Percentiles rank a stretch among this genome's conserved stretches.
Conservation (phyloP, 1,284 basidiomycete species). For the Rhodotorula sp. region DNA sequence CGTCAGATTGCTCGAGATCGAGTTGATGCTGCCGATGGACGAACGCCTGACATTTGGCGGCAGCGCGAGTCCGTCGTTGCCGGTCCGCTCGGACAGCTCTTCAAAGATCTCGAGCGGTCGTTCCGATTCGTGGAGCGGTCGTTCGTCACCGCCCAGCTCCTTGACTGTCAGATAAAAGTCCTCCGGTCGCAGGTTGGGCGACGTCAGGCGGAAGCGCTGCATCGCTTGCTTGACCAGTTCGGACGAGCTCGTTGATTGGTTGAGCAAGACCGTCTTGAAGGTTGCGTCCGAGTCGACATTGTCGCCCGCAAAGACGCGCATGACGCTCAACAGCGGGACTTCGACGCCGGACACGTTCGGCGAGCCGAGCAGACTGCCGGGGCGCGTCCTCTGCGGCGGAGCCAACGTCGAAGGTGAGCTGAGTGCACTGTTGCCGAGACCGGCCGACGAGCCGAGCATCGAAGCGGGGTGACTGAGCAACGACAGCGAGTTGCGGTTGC, state of each 20-base stretch:
- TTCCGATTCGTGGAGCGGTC: constrained; percentile 66
- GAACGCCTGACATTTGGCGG: constrained; percentile 84
- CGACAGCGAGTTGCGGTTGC: constrained; percentile 26
- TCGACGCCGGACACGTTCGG: constrained; percentile 47
- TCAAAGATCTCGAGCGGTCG: constrained; percentile 85
- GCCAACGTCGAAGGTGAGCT: constrained; percentile 19
- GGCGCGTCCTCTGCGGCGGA: constrained; percentile 45
- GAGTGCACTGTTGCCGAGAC: constrained; percentile 1
- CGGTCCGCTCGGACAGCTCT: constrained; percentile 61
- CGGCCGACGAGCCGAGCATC: constrained; percentile 6
- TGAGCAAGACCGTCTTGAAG: constrained; percentile 95
- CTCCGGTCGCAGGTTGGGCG: constrained; percentile 54
- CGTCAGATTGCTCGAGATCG: constrained; percentile 81
- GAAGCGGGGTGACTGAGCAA: constrained; percentile 20
- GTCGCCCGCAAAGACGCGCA: constrained; percentile 90
- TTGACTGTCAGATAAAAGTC: constrained; percentile 91
- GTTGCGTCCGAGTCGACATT: constrained; percentile 85
- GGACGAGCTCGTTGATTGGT: constrained; percentile 72
- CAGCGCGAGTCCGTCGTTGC: constrained; percentile 40
- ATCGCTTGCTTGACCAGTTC: constrained; percentile 88
- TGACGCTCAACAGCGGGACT: constrained; percentile 84
- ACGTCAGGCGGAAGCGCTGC: constrained; percentile 78
- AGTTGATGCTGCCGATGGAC: constrained; percentile 88
- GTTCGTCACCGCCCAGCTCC: constrained; percentile 74
- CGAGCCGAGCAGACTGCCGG: constrained; percentile 54